Percentiles rank a stretch among this genome's conserved stretches.
Conservation (phyloP, 1,284 basidiomycete species). For the Ceratobasidium sp. region DNA sequence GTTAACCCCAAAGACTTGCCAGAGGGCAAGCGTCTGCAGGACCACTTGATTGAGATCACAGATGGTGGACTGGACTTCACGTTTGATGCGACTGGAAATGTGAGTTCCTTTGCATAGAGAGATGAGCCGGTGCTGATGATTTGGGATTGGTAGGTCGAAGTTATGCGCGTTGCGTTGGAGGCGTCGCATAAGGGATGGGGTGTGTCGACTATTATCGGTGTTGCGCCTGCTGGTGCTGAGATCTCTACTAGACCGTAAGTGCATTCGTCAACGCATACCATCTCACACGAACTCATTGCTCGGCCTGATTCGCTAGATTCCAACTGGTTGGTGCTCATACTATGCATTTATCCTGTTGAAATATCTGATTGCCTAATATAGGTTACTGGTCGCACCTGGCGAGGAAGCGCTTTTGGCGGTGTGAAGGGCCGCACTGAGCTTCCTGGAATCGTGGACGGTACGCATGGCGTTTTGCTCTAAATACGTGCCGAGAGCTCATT, state of each 20-base stretch:
- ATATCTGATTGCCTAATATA: conserved; percentile 51
- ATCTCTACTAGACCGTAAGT: conserved; percentile 94
- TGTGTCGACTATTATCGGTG: conserved; percentile 93
- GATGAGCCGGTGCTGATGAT: neutral
- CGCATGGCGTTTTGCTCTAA: conserved; percentile 29
- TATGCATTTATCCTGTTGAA: conserved; percentile 15
- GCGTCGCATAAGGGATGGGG: conserved; percentile 99
- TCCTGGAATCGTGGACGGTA: conserved; percentile 86
- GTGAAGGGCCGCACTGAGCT: conserved; percentile 97
- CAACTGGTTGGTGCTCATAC: conserved; percentile 54
- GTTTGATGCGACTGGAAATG: conserved; percentile 96
- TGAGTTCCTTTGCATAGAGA: conserved; percentile 54
- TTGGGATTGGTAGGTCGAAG: conserved; percentile 69
- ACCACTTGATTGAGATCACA: conserved; percentile 90
- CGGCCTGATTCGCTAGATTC: conserved; percentile 64
- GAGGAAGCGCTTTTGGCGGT: conserved; percentile 95
- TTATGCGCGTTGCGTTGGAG: conserved; percentile 96
- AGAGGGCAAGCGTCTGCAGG: conserved; percentile 85
- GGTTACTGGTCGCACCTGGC: conserved; percentile 94
- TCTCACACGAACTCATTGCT: too few species aligned
- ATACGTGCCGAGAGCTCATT: neutral
- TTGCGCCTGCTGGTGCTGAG: conserved; percentile 96
- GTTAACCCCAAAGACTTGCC: conserved; percentile 84
- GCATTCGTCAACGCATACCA: neutral
- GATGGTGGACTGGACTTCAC: conserved; percentile 98